A percentile compares a stretch with the other conserved stretches of the same genome.
These are phyloP conservation scores for Lepidium africanum DNA, from an alignment of 345 rosid genomes.

Conservation along the genomic window DNA sequence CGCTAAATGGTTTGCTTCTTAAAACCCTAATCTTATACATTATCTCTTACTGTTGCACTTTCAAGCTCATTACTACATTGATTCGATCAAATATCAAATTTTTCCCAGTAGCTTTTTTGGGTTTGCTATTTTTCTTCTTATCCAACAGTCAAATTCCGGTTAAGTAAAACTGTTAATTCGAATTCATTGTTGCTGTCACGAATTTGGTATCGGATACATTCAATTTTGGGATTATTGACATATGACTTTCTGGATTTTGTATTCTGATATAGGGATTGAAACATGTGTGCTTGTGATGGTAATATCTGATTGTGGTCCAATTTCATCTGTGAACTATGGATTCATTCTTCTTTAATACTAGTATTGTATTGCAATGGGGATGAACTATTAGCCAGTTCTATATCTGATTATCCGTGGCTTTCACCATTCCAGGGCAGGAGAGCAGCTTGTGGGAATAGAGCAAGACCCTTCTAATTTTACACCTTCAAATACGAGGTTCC, in stretches of 20 bases:
- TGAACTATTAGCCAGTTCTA: not conserved
- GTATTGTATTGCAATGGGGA: not conserved
- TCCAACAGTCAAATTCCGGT: not conserved
- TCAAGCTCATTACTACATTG: not conserved
- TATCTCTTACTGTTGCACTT: not conserved
- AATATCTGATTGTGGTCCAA: not conserved
- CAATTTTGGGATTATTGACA: not conserved
- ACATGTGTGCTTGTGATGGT: not conserved
- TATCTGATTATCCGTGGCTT: not conserved
- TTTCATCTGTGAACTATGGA: not conserved
- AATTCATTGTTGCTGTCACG: not conserved
- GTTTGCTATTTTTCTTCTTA: not conserved
- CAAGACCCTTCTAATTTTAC: constrained; percentile 84
- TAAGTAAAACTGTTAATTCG: not conserved
- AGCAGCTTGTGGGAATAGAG: constrained; percentile 88
- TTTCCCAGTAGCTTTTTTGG: not conserved
- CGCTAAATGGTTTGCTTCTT: constrained; percentile 60
- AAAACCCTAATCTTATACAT: constrained; percentile 39
- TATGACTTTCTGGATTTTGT: not conserved
- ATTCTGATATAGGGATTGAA: not conserved
- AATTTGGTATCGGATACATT: not conserved
- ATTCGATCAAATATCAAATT: not conserved
- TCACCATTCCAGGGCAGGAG: constrained; percentile 67
- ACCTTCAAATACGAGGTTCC: constrained; percentile 90
- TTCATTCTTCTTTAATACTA: not conserved